Evolutionary conservation across 163 green algal genomes (phyloP).

Genomic region (Scenedesmus sp.): DNA sequence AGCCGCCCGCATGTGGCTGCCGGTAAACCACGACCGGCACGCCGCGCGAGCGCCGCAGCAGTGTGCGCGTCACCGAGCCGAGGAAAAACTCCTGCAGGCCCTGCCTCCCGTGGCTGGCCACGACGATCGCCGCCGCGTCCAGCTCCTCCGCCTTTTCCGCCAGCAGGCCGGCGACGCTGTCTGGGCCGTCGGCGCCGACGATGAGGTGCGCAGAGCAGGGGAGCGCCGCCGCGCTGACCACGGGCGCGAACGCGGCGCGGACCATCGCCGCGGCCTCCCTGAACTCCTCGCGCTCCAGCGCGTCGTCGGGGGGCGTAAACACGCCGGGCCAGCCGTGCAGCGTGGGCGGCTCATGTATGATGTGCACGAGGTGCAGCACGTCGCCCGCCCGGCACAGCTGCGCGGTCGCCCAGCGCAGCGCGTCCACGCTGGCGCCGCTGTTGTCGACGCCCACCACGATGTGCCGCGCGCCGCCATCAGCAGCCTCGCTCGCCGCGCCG

Average conservation of each 20-base stretch:
- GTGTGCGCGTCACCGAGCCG: conserved; percentile 10
- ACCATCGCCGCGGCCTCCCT: conserved; percentile 2
- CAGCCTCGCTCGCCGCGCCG: background rate
- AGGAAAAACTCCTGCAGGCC: conserved; percentile 28
- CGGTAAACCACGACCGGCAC: conserved; percentile 31
- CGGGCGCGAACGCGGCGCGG: conserved; percentile 16
- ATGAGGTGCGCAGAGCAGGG: conserved; percentile 33
- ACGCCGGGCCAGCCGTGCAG: conserved; percentile 33
- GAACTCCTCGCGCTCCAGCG: conserved; percentile 37
- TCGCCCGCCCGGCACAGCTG: conserved; percentile 16
- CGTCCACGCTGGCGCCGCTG: background rate
- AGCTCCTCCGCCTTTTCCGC: conserved; percentile 66
- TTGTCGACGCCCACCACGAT: conserved; percentile 40
- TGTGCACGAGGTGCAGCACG: conserved; percentile 33
- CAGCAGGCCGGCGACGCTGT: conserved; percentile 66
- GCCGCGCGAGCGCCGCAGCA: background rate
- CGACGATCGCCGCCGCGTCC: conserved; percentile 58
- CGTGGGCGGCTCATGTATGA: conserved; percentile 31
- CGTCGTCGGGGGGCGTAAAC: conserved; percentile 34
- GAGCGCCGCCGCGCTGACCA: conserved; percentile 3
- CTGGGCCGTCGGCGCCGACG: conserved; percentile 41
- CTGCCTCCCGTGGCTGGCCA: conserved; percentile 54
- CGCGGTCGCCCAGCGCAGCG: conserved; percentile 7
- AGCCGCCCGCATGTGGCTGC: no score
- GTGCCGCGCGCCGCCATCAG: background rate